Base-by-base conservation (phyloP, 352 stramenopile species). In the Globisporangium orthogonon region DNA sequence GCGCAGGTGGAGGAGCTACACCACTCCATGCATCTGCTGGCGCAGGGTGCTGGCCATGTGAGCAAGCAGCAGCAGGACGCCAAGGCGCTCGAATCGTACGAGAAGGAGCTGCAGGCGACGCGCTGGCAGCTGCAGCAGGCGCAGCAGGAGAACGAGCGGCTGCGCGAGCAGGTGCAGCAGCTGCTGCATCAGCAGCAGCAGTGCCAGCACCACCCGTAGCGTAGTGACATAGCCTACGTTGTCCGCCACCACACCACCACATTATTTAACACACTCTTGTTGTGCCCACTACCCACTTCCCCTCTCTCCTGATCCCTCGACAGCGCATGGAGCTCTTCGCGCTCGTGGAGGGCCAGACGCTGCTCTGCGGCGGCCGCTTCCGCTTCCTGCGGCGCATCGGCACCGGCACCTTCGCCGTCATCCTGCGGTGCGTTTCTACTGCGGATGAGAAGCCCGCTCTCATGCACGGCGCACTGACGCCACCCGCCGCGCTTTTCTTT, bases 111-210 rank as follows among this genome's bases (percentile, higher is more conserved):
- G 45, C 65, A 86, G 61, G 69, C 67, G 56, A 62, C 90, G 54
- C 76, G 74, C 35, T 83, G 75, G 73, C 61, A 87, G 60, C 63
- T 93, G 48, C 71, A 88, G 43, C 75, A 89, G 58, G 74, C 76
- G n/a, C 74, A 89, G 62, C 74, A 86, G 47, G 76, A 93, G 46
- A 90, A 89, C n/a, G 67, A 84, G 51, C 76, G 69, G n/a, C 60
- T 93, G 60, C 76, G 76, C 29, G 65, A 75, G n/a, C 71, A 88
- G 53, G 56, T 87, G 45, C 55, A 46, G 23, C 37, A 61, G 23
- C 45, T 40, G 47, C 33, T 37, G 33, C 33, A 37, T 37, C 33
- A 37, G 6, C 33, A 37, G 33, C 33, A 37, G 10, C 53, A 57
- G 30, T 54, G 63, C 47, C 46, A 54, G 46, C 49, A 56, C 35